Evolutionary conservation across 306 rosid genomes (phyloP), one percentile per base, ranked within the genome.

Genomic region (Trifolium fragiferum): DNA sequence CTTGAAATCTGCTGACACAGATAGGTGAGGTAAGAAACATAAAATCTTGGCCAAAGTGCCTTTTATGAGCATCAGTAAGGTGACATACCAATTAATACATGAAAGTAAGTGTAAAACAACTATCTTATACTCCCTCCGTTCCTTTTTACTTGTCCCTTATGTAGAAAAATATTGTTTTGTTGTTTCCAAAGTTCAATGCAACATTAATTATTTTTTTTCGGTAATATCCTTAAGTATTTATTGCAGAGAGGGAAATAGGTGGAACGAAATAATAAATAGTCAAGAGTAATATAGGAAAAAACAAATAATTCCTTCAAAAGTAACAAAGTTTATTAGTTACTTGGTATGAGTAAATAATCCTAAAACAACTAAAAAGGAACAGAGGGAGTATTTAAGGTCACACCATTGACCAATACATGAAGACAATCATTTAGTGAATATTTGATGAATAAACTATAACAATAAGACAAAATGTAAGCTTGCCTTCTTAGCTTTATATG

Each of bases 401-500:
- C n/a, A 68, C 21, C 19, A 47, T 49, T 19, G 64, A 62, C 32
- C 67, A 73, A 80, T 43, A 62, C 14, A 62, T 19, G 67, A 73
- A 77, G 51, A 62, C 14, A 61, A 63, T 8, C 58, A 60, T 25
- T 53, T 40, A 12, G 25, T 51, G 19, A 60, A 53, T 32, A 53
- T 23, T 44, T 59, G 46, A 63, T 40, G 49, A 78, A 57, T 11
- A 46, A 61, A 18, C 7, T 10, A 63, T 13, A 57, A 68, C 54
- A 73, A 12, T 51, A 71, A 13, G 43, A 72, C 47, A 64, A 75
- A 64, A 69, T 55, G 32, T 33, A 57, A 49, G 53, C 88, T 81
- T 91, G 78, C 99, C 93, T 90, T 87, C 70, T 87, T 54, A 88
- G 83, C 82, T 94, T 94, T 77, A 94, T 87, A 87, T 81, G 87